phyloP scores from a whole-genome alignment of 176 grass and related monocot genomes.

The Aegilops sharonensis region DNA sequence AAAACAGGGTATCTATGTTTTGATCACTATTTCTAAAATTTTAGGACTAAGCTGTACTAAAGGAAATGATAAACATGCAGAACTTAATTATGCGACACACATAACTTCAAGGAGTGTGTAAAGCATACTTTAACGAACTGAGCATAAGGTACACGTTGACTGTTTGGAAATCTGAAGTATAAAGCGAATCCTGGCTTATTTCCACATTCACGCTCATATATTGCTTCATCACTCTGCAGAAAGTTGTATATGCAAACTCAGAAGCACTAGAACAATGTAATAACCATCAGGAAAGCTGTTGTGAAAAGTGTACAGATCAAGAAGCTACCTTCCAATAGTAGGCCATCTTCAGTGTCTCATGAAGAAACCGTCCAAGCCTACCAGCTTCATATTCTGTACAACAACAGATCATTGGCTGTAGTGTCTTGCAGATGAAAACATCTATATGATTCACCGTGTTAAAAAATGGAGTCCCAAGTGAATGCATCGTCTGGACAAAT shows the following conservation, averaged over 20 bases:
- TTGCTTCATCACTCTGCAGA: constrained; percentile 86
- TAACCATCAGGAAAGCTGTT: not conserved
- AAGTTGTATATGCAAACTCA: constrained; percentile 32
- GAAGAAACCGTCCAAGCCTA: constrained; percentile 89
- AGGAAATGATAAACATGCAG: not conserved
- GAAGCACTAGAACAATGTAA: constrained; percentile 31
- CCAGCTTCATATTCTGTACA: constrained; percentile 98
- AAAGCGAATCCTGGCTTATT: constrained; percentile 95
- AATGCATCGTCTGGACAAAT: constrained; percentile 88
- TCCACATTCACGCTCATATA: constrained; percentile 97
- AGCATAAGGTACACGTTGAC: constrained; percentile 77
- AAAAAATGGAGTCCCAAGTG: constrained; percentile 87
- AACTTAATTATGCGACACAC: constrained; percentile 14
- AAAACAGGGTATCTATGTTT: constrained; percentile 16
- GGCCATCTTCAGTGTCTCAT: constrained; percentile 94
- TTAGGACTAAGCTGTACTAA: not conserved
- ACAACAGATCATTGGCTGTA: constrained; percentile 98
- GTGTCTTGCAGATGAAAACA: constrained; percentile 87
- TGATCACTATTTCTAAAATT: not conserved
- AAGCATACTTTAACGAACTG: constrained; percentile 81
- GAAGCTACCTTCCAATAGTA: constrained; percentile 96
- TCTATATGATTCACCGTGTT: constrained; percentile 95
- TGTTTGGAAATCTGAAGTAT: constrained; percentile 83
- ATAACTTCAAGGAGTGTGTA: constrained; percentile 37
- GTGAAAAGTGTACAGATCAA: constrained; percentile 2